phyloP scores from a whole-genome alignment of 345 rosid genomes.

The Hibiscus tridactylites region DNA sequence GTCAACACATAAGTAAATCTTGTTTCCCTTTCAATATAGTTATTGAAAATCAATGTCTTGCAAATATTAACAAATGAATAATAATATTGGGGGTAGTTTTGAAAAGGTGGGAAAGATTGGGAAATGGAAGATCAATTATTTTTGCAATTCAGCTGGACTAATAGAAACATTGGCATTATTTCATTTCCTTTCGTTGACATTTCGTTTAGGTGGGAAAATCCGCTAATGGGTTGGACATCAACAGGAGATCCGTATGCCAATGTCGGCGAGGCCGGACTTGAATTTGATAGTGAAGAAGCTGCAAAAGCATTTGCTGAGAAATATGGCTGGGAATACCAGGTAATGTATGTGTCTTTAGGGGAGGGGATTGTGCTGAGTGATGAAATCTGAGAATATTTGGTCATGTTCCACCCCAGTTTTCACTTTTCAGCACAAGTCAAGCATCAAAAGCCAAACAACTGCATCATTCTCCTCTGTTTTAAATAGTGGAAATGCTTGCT shows the following conservation, averaged over 20 bases:
- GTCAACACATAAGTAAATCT: conserved; percentile 68
- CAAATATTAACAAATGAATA: neutral
- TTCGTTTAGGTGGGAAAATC: conserved; percentile 85
- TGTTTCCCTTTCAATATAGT: neutral
- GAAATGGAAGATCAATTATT: too few species aligned
- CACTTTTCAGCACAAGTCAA: neutral
- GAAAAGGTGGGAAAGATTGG: too few species aligned
- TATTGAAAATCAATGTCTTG: conserved; percentile 12
- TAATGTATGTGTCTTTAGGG: conserved; percentile 21
- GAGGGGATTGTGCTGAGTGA: neutral
- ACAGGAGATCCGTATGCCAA: conserved; percentile 96
- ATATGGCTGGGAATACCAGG: conserved; percentile 89
- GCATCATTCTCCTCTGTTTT: too few species aligned
- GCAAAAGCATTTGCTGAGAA: conserved; percentile 77
- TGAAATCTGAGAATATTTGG: too few species aligned
- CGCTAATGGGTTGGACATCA: conserved; percentile 99
- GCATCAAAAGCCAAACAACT: neutral
- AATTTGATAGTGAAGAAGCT: conserved; percentile 72
- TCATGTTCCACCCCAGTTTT: neutral
- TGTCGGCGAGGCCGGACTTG: conserved; percentile 84
- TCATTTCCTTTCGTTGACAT: neutral
- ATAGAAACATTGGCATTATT: neutral
- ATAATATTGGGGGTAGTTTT: too few species aligned
- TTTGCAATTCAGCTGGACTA: too few species aligned
- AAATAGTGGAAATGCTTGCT: too few species aligned